Conservation (phyloP, 768 basidiomycete species). For the Psilocybe subaeruginosa region DNA sequence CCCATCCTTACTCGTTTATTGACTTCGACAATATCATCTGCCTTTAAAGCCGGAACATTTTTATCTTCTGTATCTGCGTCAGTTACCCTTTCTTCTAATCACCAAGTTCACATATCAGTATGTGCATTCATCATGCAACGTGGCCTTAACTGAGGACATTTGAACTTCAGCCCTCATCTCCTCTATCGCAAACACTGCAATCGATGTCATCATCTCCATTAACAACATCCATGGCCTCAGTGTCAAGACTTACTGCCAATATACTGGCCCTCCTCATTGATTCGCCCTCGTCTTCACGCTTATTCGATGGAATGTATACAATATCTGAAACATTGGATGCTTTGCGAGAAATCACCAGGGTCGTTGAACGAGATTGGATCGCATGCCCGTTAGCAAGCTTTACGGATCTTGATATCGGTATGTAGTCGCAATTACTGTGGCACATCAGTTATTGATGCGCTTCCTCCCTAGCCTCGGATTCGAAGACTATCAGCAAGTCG, state of each 20-base stretch:
- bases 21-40: slow-evolving; percentile 51
- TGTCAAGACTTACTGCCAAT: slow-evolving; percentile 39
- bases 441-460: slow-evolving; percentile 4
- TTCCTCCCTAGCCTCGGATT: slow-evolving; percentile 39
- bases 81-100: slow-evolving; percentile 25
- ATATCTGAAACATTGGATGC: slow-evolving; percentile 32
- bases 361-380: slow-evolving; percentile 53
- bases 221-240: slow-evolving; percentile 34
- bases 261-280: slow-evolving; percentile 38
- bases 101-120: slow-evolving; percentile 35
- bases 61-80: slow-evolving; percentile 43
- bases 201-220: slow-evolving; percentile 38
- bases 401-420: slow-evolving; percentile 36
- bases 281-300: slow-evolving; percentile 28
- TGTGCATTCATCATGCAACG: slow-evolving; percentile 6
- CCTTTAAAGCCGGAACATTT: slow-evolving; percentile 62
- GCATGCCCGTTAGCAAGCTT: slow-evolving; percentile 39
- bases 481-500: slow-evolving; percentile 45
- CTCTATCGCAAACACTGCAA: slow-evolving; percentile 37
- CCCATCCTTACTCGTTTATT: slow-evolving; percentile 37
- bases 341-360: slow-evolving; percentile 39
- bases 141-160: neutral
- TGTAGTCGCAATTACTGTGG: slow-evolving; percentile 7
- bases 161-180: slow-evolving; percentile 28
- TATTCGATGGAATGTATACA: slow-evolving; percentile 32